Evolutionary conservation across 805 yeast species (phyloP), one percentile per base, ranked within the genome.

Genomic region (Sungouiozyma ichnusensis): DNA sequence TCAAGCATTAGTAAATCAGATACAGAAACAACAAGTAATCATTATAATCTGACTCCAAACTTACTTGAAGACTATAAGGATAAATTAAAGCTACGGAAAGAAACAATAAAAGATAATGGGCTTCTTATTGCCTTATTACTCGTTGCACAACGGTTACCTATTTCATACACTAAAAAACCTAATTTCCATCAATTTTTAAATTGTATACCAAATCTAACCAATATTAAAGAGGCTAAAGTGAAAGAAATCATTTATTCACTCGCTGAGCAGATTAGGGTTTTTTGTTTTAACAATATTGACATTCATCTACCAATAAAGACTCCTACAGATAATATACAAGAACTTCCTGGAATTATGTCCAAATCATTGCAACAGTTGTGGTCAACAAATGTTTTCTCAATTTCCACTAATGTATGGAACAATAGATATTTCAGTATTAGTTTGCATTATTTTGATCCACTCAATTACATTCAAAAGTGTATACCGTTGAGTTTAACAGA

Each of bases 61-160:
- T n/a, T n/a, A n/a, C n/a, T n/a, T n/a, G n/a, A n/a, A n/a, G n/a
- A n/a, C n/a, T 20, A 15, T 8, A 16, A 4, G 8, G 36, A 32
- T 17, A 33, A 15, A 20, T 3, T 31, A 8, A 17, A 17, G 17
- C 13, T 24, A 14, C 7, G 20, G 8, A 29, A 35, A 16, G 39
- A 32, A 3, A 16, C 19, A 29, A 17, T 29, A 17, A 36, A 38
- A 14, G 16, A 44, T 2, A 36, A 33, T 8, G 20, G 16, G 15
- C 19, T 17, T 11, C 14, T 39, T 9, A 13, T 48, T n/a, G 29
- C 53, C 7, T n/a, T 49, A 16, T 11, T 46, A 7, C 36, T 48
- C 17, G 48, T 43, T 5, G 35, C 49, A 3, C 48, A 49, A 36
- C 42, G 46, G 36, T 37, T 49, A 32, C 43, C 49, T 6, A 34